Conservation (phyloP, 305 asterid species). For the Solanum hybrid region DNA sequence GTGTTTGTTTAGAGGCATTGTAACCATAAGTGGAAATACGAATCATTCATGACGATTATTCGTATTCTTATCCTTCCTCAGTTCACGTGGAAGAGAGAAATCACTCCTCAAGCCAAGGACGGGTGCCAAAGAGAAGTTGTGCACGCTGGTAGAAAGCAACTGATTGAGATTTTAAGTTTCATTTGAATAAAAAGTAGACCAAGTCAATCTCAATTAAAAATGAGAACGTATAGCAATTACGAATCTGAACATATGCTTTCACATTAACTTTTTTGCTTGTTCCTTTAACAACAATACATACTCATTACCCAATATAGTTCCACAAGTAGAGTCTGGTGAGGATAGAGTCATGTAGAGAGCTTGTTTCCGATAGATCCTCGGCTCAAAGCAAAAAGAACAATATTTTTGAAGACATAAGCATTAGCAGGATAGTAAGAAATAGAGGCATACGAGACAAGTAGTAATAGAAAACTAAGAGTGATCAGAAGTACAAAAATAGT, state of each 20-base stretch:
- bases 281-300: background rate
- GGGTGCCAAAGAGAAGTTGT: background rate
- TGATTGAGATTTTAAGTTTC: background rate
- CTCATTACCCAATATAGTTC: background rate
- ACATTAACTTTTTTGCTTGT: background rate
- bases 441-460: background rate
- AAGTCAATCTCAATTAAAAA: background rate
- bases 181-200: background rate
- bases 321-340: accelerated
- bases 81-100: background rate
- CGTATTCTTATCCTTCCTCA: background rate
- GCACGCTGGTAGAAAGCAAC: background rate
- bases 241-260: background rate
- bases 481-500: background rate
- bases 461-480: background rate
- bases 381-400: background rate
- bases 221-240: too few relatives aligned
- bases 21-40: too few relatives aligned
- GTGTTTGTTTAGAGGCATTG: background rate
- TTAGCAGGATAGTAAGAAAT: background rate
- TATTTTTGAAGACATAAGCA: background rate
- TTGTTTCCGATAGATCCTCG: background rate
- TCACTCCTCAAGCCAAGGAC: background rate
- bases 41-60: background rate
- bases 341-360: background rate